Percentiles rank a stretch among this genome's conserved stretches.
phyloP scores from a whole-genome alignment of 768 basidiomycete genomes.

The Tremella mesenterica region DNA sequence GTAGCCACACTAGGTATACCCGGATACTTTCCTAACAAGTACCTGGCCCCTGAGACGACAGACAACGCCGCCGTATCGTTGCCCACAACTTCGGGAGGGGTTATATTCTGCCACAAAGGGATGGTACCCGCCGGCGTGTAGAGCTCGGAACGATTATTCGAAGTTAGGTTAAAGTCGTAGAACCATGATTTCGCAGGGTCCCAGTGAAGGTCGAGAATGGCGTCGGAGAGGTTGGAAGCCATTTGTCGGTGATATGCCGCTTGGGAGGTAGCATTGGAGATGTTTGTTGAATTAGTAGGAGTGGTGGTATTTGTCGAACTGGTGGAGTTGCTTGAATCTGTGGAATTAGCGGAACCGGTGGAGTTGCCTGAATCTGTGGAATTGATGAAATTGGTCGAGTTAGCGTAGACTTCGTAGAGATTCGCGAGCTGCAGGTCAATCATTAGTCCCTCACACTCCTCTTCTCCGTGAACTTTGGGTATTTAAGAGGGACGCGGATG shows the following conservation, averaged over 20 bases:
- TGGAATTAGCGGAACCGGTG: too few species aligned
- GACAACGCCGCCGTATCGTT: conserved; percentile 58
- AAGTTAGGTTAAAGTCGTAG: conserved; percentile 67
- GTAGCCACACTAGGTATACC: conserved; percentile 70
- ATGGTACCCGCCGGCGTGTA: conserved; percentile 61
- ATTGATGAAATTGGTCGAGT: conserved; percentile 12
- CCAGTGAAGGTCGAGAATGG: conserved; percentile 81
- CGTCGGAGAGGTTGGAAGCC: conserved; percentile 56
- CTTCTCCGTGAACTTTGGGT: too few species aligned
- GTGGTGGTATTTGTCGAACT: conserved; percentile 6
- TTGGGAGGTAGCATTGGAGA: conserved; percentile 13
- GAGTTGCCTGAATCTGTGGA: conserved; percentile 11
- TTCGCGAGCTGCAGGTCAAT: conserved; percentile 47
- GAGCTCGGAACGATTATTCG: conserved; percentile 56
- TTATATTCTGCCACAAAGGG: conserved; percentile 77
- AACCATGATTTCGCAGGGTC: conserved; percentile 50
- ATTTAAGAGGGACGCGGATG: too few species aligned
- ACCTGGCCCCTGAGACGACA: conserved; percentile 64
- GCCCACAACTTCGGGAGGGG: conserved; percentile 60
- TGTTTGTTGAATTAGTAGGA: conserved; percentile 15
- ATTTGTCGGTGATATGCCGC: conserved; percentile 52
- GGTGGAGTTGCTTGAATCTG: too few species aligned
- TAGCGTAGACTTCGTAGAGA: conserved; percentile 34
- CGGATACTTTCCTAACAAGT: conserved; percentile 56
- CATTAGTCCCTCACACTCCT: conserved; percentile 26